Base-by-base conservation (phyloP, 2,329 filamentous ascomycete genomes). In the Cladosporium sp. region DNA sequence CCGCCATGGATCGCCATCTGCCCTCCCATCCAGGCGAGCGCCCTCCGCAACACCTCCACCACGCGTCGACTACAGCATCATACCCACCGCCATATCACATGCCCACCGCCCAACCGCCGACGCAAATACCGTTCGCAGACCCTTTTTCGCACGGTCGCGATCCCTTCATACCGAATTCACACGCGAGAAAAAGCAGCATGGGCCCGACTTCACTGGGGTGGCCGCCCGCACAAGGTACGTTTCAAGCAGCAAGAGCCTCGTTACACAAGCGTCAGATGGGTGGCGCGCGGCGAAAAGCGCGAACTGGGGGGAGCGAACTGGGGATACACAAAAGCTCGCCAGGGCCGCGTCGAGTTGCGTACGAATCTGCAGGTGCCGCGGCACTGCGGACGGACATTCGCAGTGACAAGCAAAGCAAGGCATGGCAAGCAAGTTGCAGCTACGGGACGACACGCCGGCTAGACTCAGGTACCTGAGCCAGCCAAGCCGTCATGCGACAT, bases 61-160 rank as follows among this genome's bases (percentile, higher is more conserved):
- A 56, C 27, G 50, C 55, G 47, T 50, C 44, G 19, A 49, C 68
- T 9, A 64, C 65, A 37, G 57, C 67, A 34, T 58, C 56, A 58
- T 72, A 70, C 47, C 59, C 67, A 32, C 60, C 69, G 30, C 60
- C 68, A 18, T 61, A 58, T 49, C 55, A 54, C 45, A 60, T 62
- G 37, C 57, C 59, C 17, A 61, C 64, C n/a, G 64, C 68, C 27
- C 67, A 66, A 43, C 64, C 72, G 32, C 68, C 72, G 9, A 59
- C 72, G 34, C 73, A 75, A 54, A 67, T 72, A 41, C 71, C 73
- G 40, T 74, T 71, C 61, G 61, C 69, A 50, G 74, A 77, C 56
- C 71, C 73, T 18, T 76, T 73, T 50, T 63, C 69, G 43, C 58
- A 58, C 20, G 70, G 67, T 51, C 70, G 71, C 64, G 73, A 77